A percentile compares a stretch with the other conserved stretches of the same genome.
phyloP scores from a whole-genome alignment of 495 filamentous ascomycete genomes.

The Bacidia gigantensis region DNA sequence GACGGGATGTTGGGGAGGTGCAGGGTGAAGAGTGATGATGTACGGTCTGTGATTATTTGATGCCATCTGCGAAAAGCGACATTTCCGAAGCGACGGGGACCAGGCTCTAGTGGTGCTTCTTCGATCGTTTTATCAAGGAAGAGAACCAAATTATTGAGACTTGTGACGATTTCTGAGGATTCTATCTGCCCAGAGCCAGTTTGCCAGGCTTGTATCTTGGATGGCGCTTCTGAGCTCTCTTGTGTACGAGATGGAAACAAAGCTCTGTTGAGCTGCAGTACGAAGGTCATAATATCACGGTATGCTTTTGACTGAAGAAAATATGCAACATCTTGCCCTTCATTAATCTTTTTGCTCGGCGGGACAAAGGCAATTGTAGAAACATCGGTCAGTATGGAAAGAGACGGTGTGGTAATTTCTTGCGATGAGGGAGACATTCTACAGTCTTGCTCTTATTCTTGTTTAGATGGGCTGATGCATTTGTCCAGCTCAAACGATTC shows the following conservation, averaged over 20 bases:
- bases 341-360: conserved; percentile 69
- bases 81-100: conserved; percentile 85
- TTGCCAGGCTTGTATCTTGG: conserved; percentile 39
- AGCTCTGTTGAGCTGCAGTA: conserved; percentile 77
- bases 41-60: conserved; percentile 46
- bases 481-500: too few species aligned
- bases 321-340: conserved; percentile 57
- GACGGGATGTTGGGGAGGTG: conserved; percentile 41
- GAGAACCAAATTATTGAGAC: conserved; percentile 47
- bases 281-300: conserved; percentile 68
- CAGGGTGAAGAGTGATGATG: conserved; percentile 43
- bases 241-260: conserved; percentile 57
- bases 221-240: neutral
- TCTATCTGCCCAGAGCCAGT: conserved; percentile 32
- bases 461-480: too few species aligned
- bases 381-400: conserved; percentile 14
- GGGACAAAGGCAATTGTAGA: conserved; percentile 31
- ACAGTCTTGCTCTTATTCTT: too few species aligned
- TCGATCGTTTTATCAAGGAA: conserved; percentile 52
- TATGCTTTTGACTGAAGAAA: conserved; percentile 76
- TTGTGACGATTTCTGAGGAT: conserved; percentile 46
- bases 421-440: too few species aligned
- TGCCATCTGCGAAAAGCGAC: conserved; percentile 77
- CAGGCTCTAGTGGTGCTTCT: conserved; percentile 68
- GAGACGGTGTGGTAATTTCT: too few species aligned